Percentiles rank a stretch among this genome's conserved stretches.
These are phyloP conservation scores for Leccinum longicurvipes DNA, from an alignment of 768 basidiomycete species.

Conservation along the genomic window DNA sequence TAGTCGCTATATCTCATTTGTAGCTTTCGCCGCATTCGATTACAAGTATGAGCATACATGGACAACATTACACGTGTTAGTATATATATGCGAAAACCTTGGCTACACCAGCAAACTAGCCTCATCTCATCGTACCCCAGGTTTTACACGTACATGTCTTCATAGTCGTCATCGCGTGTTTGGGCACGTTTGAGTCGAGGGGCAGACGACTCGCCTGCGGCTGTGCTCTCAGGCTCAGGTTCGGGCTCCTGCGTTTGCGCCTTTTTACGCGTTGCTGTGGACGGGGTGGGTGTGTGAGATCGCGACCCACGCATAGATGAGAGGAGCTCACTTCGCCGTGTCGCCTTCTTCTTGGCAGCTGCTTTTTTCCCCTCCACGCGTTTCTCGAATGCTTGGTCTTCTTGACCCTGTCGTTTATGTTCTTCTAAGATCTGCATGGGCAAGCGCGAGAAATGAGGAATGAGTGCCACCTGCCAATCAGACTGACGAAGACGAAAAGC, in stretches of 20 bases:
- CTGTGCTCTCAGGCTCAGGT: conserved; percentile 2
- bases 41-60: conserved; percentile 7
- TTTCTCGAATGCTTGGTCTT: conserved; percentile 88
- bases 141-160: conserved; percentile 26
- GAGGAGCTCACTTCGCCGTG: conserved; percentile 39
- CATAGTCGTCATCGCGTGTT: conserved; percentile 14
- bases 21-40: conserved; percentile 12
- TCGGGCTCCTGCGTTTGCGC: conserved; percentile 16
- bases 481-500: neutral
- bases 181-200: conserved; percentile 5
- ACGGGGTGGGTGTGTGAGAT: neutral
- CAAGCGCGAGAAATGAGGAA: neutral
- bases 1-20: conserved; percentile 6
- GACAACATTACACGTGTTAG: conserved; percentile 4
- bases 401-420: conserved; percentile 78
- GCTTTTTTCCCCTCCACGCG: conserved; percentile 80
- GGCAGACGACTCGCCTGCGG: neutral
- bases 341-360: conserved; percentile 72
- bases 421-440: conserved; percentile 73
- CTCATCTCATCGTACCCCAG: neutral
- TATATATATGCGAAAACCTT: neutral
- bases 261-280: conserved; percentile 32
- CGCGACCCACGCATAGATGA: neutral
- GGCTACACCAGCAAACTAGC: too few species aligned
- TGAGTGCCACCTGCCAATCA: too few species aligned